Base-by-base conservation (phyloP, 305 asterid species). In the Fraxinus platypoda region DNA sequence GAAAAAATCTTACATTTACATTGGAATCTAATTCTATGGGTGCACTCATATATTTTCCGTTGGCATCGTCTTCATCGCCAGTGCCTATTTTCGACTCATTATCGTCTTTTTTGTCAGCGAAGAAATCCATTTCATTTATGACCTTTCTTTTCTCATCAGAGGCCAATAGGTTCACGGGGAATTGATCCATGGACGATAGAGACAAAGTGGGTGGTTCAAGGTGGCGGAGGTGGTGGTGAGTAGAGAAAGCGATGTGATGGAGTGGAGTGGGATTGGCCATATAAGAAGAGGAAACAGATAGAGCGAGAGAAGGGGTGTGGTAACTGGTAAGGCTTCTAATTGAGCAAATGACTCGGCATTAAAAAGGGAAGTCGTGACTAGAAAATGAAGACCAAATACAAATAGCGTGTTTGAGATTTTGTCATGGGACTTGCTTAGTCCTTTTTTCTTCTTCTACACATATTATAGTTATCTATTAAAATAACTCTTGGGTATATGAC, bases 41-140 rank as follows among this genome's bases (percentile, higher is more conserved):
- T 2, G 68, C 87, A 11, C 37, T 84, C n/a, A 77, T 66, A 75
- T 86, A 81, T 49, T 74, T 85, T 5, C 52, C 37, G 2, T 80
- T 81, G 74, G 83, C 43, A 75, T 66, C 75, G 0, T 17, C 86
- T 2, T 80, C 86, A 0, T 64, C 78, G 43, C 76, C 37, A 46
- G 75, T 37, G 80, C 15, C 43, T 37, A 75, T 75, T 79, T 72
- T 76, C 30, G 78, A 64, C 13, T 41, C 77, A 6, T 41, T 79
- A 17, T 75, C 85, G 0, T 77, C 82, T 71, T 84, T 89, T 74
- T 86, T 88, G 76, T 88, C 90, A 38, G 94, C 76, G 87, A 95
- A 95, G 78, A 95, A 95, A 85, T 95, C 96, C 97, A 92, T 89
- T 66, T 93, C 97, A 52, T 86, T 91, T 6, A 88, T 80, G 35